These are phyloP conservation scores for Monilinia polystroma DNA, from an alignment of 2,329 filamentous ascomycete species.

Conservation along the genomic window DNA sequence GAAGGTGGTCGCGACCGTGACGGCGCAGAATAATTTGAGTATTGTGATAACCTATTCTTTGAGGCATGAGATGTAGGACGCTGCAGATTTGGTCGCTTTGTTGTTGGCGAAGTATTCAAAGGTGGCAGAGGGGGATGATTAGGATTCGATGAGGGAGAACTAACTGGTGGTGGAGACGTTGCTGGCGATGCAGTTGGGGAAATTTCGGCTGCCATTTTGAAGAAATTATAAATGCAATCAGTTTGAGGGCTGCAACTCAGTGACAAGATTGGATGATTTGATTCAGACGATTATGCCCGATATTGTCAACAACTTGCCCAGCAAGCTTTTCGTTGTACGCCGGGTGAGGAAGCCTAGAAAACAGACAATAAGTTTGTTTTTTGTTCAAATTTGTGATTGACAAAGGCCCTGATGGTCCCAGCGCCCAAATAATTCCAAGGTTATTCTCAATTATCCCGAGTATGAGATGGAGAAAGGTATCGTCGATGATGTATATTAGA, in stretches of 20 bases:
- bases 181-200: slow-evolving; percentile 53
- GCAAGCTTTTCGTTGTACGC: slow-evolving; percentile 33
- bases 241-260: slow-evolving; percentile 2
- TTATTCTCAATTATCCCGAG: slow-evolving; percentile 1
- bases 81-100: slow-evolving; percentile 58
- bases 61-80: slow-evolving; percentile 74
- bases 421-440: slow-evolving; percentile 5
- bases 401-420: background rate
- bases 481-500: slow-evolving; percentile 9
- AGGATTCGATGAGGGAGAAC: slow-evolving; percentile 48
- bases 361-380: background rate
- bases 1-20: slow-evolving; percentile 76
- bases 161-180: slow-evolving; percentile 52
- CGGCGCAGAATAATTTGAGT: slow-evolving; percentile 67
- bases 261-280: background rate
- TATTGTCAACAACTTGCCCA: slow-evolving; percentile 35
- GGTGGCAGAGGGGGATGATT: slow-evolving; percentile 56
- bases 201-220: slow-evolving; percentile 50
- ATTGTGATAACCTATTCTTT: slow-evolving; percentile 80
- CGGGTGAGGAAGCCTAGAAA: slow-evolving; percentile 18
- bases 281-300: slow-evolving; percentile 17
- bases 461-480: background rate
- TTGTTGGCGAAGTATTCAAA: slow-evolving; percentile 54
- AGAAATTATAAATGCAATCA: slow-evolving; percentile 23
- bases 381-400: slow-evolving; percentile 12